phyloP scores from a whole-genome alignment of 192 early-diverging fungal genomes.

The Jimgerdemannia lactiflua region DNA sequence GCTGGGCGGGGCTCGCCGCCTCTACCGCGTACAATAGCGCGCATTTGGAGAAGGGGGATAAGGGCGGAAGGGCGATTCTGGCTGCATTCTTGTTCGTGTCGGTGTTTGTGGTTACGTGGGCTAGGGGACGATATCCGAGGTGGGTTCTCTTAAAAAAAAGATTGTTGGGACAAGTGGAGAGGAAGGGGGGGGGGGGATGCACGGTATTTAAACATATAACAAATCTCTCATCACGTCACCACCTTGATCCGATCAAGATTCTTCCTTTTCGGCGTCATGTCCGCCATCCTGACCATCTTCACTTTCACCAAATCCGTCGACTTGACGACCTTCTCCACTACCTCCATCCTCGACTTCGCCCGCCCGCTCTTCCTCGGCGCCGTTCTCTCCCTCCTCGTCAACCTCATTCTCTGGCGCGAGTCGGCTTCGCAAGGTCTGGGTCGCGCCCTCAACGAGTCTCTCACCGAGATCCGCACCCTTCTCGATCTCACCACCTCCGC shows the following conservation, averaged over 20 bases:
- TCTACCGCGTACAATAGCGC: constrained; percentile 27
- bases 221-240: too few species aligned
- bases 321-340: constrained; percentile 11
- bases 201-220: too few species aligned
- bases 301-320: background rate
- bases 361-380: constrained; percentile 40
- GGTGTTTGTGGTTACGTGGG: constrained; percentile 31
- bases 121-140: constrained; percentile 40
- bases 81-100: constrained; percentile 42
- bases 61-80: constrained; percentile 25
- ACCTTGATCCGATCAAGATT: background rate
- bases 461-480: constrained; percentile 24
- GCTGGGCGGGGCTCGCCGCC: constrained; percentile 30
- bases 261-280: background rate
- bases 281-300: background rate
- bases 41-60: constrained; percentile 18
- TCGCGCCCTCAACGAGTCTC: constrained; percentile 26
- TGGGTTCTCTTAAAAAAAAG: background rate
- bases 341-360: constrained; percentile 24
- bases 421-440: constrained; percentile 47
- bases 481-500: constrained; percentile 25
- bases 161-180: background rate
- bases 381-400: constrained; percentile 17
- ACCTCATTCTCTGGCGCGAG: constrained; percentile 39
- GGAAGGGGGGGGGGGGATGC: too few species aligned